phyloP scores from a whole-genome alignment of 176 grass and related monocot species.

The Tuctoria greenei region DNA sequence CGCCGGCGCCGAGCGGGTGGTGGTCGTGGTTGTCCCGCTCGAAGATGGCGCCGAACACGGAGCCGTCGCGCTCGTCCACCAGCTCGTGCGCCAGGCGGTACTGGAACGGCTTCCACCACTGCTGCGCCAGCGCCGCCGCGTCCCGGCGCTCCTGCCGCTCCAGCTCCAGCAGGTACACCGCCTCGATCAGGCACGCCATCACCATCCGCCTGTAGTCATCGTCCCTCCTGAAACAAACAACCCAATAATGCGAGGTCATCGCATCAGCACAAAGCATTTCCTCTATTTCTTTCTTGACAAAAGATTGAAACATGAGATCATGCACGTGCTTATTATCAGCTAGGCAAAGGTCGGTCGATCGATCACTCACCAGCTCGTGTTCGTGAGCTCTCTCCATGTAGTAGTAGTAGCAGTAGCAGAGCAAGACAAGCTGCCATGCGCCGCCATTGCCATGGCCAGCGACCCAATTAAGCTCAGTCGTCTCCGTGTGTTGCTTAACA shows the following conservation, averaged over 20 bases:
- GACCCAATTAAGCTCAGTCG: background rate
- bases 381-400: constrained; percentile 58
- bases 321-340: no score
- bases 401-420: constrained; percentile 21
- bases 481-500: background rate
- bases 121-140: constrained; percentile 58
- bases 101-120: constrained; percentile 97
- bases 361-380: constrained; percentile 62
- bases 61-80: constrained; percentile 75
- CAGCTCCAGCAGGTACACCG: constrained; percentile 88
- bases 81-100: constrained; percentile 72
- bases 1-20: background rate
- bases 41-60: constrained; percentile 83
- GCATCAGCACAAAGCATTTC: constrained; percentile 15
- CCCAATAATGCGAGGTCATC: no score
- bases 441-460: constrained; percentile 48
- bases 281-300: no score
- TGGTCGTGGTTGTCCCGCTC: constrained; percentile 58
- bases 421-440: constrained; percentile 42
- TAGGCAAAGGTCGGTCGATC: no score
- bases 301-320: background rate
- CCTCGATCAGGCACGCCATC: constrained; percentile 82
- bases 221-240: constrained; percentile 54
- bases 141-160: constrained; percentile 69
- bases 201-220: constrained; percentile 84